phyloP scores from a whole-genome alignment of 306 rosid genomes.

The Parietaria judaica region DNA sequence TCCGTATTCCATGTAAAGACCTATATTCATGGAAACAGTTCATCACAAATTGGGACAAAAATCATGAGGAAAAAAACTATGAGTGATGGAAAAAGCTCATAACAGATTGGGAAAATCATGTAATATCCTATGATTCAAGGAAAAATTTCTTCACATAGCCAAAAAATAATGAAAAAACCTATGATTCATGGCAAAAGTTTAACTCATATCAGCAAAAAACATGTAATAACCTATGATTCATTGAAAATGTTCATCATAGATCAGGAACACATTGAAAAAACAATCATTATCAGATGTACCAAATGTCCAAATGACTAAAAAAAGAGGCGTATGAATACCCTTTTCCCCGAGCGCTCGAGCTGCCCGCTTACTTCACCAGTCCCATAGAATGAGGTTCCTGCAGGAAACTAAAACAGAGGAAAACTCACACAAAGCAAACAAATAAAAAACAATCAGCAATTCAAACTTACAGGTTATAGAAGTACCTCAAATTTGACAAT shows the following conservation, averaged over 20 bases:
- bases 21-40: conserved; percentile 18
- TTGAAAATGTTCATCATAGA: too few relatives aligned
- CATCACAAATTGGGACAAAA: neutral
- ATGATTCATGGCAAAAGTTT: too few relatives aligned
- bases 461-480: neutral
- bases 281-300: conserved; percentile 2
- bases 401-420: conserved; percentile 64
- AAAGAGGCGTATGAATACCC: conserved; percentile 35
- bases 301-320: neutral
- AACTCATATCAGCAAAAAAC: too few relatives aligned
- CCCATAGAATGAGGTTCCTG: conserved; percentile 78
- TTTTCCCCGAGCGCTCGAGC: conserved; percentile 82
- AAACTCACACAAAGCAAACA: conserved; percentile 11
- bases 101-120: too few relatives aligned
- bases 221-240: too few relatives aligned
- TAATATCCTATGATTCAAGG: too few relatives aligned
- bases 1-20: conserved; percentile 80
- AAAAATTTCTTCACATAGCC: too few relatives aligned
- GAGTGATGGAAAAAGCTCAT: too few relatives aligned
- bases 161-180: too few relatives aligned
- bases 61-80: too few relatives aligned
- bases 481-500: conserved; percentile 68
- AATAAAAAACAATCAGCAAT: neutral
- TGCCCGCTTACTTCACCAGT: conserved; percentile 90
- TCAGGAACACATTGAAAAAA: neutral